Evolutionary conservation across 164 flowering plant species (phyloP).

Genomic region (Euptelea pleiosperma): DNA sequence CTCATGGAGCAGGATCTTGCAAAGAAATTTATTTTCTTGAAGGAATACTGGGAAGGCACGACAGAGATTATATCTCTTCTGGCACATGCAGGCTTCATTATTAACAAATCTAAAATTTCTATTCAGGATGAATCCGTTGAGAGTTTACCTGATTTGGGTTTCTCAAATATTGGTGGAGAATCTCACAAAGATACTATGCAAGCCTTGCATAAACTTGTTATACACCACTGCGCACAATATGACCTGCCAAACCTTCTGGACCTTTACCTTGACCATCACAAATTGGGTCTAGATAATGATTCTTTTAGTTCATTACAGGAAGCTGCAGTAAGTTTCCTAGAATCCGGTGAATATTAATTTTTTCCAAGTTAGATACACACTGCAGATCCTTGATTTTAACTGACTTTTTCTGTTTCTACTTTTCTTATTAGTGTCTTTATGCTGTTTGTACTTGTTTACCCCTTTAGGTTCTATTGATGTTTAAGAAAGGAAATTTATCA

Average conservation of each 20-base stretch:
- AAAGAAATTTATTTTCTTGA: slow-evolving; percentile 62
- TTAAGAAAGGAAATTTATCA: not conserved
- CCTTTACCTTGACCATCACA: slow-evolving; percentile 74
- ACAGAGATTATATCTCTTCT: slow-evolving; percentile 61
- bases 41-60: slow-evolving; percentile 75
- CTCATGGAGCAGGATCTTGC: slow-evolving; percentile 82
- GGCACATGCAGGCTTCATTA: slow-evolving; percentile 68
- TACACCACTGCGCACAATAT: slow-evolving; percentile 57
- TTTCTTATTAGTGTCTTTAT: not conserved
- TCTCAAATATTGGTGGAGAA: slow-evolving; percentile 22
- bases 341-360: slow-evolving; percentile 20
- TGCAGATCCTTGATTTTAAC: not conserved
- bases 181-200: slow-evolving; percentile 33
- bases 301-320: slow-evolving; percentile 53
- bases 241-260: slow-evolving; percentile 86
- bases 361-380: slow-evolving; percentile 9
- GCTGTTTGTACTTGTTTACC: not conserved
- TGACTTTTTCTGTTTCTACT: not conserved
- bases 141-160: slow-evolving; percentile 27
- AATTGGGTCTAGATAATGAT: slow-evolving; percentile 53
- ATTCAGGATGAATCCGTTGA: slow-evolving; percentile 24
- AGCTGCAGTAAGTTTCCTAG: slow-evolving; percentile 71
- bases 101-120: slow-evolving; percentile 17
- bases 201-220: slow-evolving; percentile 61
- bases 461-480: too few relatives aligned